Evolutionary conservation across 257 asterid genomes (phyloP).

Genomic region (Gentiana straminea): DNA sequence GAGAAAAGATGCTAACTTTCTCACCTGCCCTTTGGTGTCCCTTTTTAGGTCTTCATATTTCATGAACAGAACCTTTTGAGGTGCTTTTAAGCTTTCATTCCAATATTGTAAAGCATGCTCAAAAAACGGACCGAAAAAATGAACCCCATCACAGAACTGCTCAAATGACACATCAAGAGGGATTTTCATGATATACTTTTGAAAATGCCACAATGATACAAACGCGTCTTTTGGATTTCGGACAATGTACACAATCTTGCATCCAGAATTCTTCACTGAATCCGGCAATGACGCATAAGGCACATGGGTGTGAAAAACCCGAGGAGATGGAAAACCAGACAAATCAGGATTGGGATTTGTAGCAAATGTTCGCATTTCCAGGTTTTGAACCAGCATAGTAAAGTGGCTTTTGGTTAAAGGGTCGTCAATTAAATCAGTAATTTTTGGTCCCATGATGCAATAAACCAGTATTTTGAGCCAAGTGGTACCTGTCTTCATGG

Average conservation of each 20-base stretch:
- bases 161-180: constrained; percentile 19
- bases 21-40: constrained; percentile 25
- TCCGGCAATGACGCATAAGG: not conserved
- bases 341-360: constrained; percentile 5
- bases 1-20: constrained; percentile 25
- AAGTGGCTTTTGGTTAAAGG: constrained; percentile 4
- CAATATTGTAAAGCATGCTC: constrained; percentile 29
- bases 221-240: constrained; percentile 1
- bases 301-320: constrained; percentile 5
- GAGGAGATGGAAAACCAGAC: constrained; percentile 3
- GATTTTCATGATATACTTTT: constrained; percentile 1
- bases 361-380: constrained; percentile 2
- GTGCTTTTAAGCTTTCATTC: constrained; percentile 23
- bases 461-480: constrained; percentile 12
- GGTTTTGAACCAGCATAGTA: constrained; percentile 4
- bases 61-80: constrained; percentile 29
- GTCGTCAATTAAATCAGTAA: constrained; percentile 2
- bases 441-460: constrained; percentile 13
- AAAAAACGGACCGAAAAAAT: constrained; percentile 24
- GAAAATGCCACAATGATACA: constrained; percentile 3
- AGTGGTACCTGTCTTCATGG: constrained; percentile 11
- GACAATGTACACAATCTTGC: constrained; percentile 3
- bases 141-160: constrained; percentile 25
- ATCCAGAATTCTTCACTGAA: constrained; percentile 1
- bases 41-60: constrained; percentile 30